These are phyloP conservation scores for Phytomonas serpens DNA, from an alignment of 208 protist species.

Conservation along the genomic window DNA sequence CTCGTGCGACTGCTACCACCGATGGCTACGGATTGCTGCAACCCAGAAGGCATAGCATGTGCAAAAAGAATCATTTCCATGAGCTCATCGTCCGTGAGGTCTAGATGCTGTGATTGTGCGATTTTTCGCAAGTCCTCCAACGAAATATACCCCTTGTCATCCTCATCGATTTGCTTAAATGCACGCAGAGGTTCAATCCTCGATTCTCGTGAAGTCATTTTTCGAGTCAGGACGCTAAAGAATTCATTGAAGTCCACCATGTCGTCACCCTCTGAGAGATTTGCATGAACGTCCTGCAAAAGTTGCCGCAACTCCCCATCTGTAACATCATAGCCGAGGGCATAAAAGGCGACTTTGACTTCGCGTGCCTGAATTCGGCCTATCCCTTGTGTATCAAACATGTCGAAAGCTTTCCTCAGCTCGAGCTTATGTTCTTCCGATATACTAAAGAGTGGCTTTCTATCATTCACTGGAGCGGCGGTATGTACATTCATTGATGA, in stretches of 20 bases:
- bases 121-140: conserved; percentile 95
- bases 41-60: conserved; percentile 31
- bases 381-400: conserved; percentile 93
- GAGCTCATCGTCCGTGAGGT: conserved; percentile 96
- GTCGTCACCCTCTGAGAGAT: conserved; percentile 18
- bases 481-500: conserved; percentile 9
- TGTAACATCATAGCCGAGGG: conserved; percentile 92
- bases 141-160: conserved; percentile 88
- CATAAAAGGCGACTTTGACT: conserved; percentile 89
- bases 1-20: not conserved
- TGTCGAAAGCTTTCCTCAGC: conserved; percentile 93
- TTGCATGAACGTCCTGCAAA: conserved; percentile 58
- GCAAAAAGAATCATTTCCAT: conserved; percentile 95
- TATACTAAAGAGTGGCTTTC: conserved; percentile 33
- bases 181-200: conserved; percentile 84
- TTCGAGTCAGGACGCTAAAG: conserved; percentile 72
- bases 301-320: conserved; percentile 83
- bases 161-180: conserved; percentile 90
- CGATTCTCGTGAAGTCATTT: conserved; percentile 77
- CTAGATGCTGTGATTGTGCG: conserved; percentile 83
- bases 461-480: not conserved
- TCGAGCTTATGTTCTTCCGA: conserved; percentile 74
- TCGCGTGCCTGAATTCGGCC: conserved; percentile 83
- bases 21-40: not conserved
- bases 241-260: conserved; percentile 92